These are phyloP conservation scores for Vicia sativa DNA, from an alignment of 306 rosid species.

Conservation along the genomic window DNA sequence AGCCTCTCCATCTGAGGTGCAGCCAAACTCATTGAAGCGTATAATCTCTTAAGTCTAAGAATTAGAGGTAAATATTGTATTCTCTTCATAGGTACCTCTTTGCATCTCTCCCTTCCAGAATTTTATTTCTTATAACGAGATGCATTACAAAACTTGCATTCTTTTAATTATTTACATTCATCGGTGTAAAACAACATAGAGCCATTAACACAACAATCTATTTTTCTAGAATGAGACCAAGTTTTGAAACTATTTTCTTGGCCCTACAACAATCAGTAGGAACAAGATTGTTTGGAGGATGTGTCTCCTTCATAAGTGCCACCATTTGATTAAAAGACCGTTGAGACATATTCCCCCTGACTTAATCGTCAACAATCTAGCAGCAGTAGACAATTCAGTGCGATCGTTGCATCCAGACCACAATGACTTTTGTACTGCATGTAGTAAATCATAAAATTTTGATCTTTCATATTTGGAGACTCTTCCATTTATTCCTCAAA, in stretches of 20 bases:
- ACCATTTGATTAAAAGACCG: no score
- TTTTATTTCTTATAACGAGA: background rate
- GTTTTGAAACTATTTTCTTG: background rate
- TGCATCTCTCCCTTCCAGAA: background rate
- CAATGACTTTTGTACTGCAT: background rate
- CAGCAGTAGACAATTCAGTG: background rate
- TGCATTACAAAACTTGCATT: background rate
- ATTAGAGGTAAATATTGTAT: constrained; percentile 4
- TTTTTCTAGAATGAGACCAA: background rate
- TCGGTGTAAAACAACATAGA: background rate
- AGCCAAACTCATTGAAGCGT: no score
- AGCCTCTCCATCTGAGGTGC: no score
- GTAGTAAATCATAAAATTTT: background rate
- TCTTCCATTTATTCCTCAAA: background rate
- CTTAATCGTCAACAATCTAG: no score
- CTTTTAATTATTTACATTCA: background rate
- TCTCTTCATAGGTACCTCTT: background rate
- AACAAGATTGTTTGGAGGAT: background rate
- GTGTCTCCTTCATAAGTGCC: no score
- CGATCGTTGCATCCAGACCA: background rate
- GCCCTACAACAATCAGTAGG: background rate
- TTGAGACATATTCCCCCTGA: no score
- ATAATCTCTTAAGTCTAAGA: background rate
- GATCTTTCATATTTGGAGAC: background rate
- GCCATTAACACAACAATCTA: background rate